phyloP scores from a whole-genome alignment of 768 basidiomycete species.

The Cyclocybe cylindracea region DNA sequence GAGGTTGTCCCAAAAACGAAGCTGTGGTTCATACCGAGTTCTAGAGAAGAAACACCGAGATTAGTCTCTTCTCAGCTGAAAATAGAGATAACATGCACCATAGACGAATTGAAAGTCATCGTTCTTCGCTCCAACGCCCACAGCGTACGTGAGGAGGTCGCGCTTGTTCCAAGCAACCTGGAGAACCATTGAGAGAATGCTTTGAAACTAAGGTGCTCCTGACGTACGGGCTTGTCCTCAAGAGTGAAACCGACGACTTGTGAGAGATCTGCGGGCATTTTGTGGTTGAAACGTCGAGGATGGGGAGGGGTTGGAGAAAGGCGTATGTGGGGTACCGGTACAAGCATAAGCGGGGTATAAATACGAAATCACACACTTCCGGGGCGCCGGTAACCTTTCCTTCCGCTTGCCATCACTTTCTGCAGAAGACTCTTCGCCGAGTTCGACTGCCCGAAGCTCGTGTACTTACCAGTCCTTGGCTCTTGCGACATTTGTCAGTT shows the following conservation, averaged over 20 bases:
- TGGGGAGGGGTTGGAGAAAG: neutral
- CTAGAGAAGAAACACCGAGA: constrained; percentile 26
- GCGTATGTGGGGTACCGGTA: no score
- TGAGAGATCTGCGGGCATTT: constrained; percentile 49
- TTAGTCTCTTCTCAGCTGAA: neutral
- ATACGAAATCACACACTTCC: no score
- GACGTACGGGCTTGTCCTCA: constrained; percentile 54
- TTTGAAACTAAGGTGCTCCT: neutral
- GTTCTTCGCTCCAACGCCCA: constrained; percentile 80
- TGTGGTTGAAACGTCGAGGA: neutral
- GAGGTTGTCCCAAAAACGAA: neutral
- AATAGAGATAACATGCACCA: constrained; percentile 41
- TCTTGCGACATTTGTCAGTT: no score
- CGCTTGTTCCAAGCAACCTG: constrained; percentile 86
- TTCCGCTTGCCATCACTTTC: no score
- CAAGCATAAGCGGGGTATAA: no score
- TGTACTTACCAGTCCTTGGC: no score
- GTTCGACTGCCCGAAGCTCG: no score
- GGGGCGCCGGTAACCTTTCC: no score
- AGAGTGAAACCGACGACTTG: constrained; percentile 64
- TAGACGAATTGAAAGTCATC: constrained; percentile 73
- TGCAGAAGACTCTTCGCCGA: no score
- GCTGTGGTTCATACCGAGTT: constrained; percentile 46
- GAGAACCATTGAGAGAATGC: neutral
- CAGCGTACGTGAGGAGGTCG: constrained; percentile 77